These are phyloP conservation scores for Fonsecaea nubica DNA, from an alignment of 2,329 filamentous ascomycete species.

Conservation along the genomic window DNA sequence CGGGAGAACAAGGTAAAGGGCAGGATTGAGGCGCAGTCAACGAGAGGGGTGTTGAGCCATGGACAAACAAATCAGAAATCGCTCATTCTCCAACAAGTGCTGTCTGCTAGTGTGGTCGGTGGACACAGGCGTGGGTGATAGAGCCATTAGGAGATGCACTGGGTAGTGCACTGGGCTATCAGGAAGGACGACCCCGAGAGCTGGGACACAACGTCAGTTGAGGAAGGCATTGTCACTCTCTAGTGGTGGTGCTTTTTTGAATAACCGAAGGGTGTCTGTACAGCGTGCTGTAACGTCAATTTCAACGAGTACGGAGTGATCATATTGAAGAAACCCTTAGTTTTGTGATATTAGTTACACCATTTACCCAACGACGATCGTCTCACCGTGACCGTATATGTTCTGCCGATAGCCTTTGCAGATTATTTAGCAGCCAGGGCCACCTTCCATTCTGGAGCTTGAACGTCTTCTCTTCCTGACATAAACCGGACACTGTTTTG, in stretches of 20 bases:
- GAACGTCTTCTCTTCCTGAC: conserved; percentile 10
- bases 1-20: neutral
- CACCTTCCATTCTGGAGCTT: conserved; percentile 15
- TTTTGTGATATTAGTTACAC: neutral
- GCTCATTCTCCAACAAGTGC: neutral
- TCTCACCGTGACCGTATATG: neutral
- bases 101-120: neutral
- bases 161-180: neutral
- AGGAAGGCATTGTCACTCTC: neutral
- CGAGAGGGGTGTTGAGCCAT: neutral
- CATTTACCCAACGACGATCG: neutral
- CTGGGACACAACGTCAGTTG: neutral
- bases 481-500: conserved; percentile 21
- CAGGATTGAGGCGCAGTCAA: conserved; percentile 6
- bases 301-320: neutral
- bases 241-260: neutral
- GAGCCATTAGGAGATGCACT: neutral
- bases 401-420: neutral
- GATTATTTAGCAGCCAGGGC: conserved; percentile 1
- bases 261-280: neutral
- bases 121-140: neutral
- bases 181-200: neutral
- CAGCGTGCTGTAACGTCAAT: neutral
- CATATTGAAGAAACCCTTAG: neutral
- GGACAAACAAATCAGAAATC: conserved; percentile 1